Conservation (phyloP, 345 rosid species). For the Dipteronia dyeriana region DNA sequence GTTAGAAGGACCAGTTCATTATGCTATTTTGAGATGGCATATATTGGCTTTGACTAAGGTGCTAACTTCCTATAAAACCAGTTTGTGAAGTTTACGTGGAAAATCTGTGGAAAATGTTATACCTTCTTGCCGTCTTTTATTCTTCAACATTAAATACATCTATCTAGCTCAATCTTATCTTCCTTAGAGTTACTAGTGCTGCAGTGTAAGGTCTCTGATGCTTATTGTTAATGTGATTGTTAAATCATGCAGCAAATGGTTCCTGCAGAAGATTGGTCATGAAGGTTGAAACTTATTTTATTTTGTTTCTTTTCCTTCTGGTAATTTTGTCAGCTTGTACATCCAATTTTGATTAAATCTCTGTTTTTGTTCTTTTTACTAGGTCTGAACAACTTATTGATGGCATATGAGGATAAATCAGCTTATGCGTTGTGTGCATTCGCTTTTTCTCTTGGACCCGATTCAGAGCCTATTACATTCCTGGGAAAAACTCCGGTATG, state of each 20-base stretch:
- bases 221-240: slow-evolving; percentile 26
- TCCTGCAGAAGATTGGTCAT: slow-evolving; percentile 85
- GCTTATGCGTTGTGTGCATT: slow-evolving; percentile 90
- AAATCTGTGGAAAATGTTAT: not conserved
- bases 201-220: slow-evolving; percentile 8
- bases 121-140: not conserved
- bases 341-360: not conserved
- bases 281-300: slow-evolving; percentile 59
- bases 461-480: slow-evolving; percentile 70
- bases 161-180: not conserved
- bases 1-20: no score
- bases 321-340: not conserved
- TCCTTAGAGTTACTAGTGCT: not conserved
- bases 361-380: slow-evolving; percentile 16
- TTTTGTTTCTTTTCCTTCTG: slow-evolving; percentile 9
- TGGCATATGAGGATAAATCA: slow-evolving; percentile 91
- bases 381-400: slow-evolving; percentile 85
- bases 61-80: not conserved
- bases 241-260: slow-evolving; percentile 82
- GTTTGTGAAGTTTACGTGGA: not conserved
- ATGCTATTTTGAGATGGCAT: no score
- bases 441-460: slow-evolving; percentile 78
- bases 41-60: not conserved
- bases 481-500: slow-evolving; percentile 79
- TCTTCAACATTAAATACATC: not conserved